Conservation (phyloP, 805 yeast species). For the Cyberlindnera nakhonratchasimensis region DNA sequence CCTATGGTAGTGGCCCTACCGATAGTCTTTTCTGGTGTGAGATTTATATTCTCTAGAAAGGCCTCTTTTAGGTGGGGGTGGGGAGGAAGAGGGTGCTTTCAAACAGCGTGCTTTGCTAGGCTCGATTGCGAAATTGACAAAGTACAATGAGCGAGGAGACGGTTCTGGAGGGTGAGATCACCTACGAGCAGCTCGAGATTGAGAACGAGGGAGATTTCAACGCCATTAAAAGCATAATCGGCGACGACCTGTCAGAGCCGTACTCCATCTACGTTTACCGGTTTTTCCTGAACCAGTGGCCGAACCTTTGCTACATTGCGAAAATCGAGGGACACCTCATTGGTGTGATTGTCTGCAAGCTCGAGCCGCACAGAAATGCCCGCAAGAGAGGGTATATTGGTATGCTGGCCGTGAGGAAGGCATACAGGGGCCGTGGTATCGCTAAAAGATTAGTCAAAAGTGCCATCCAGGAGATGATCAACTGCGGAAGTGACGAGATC, state of each 20-base stretch:
- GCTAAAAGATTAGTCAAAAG: constrained; percentile 67
- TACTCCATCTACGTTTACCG: constrained; percentile 91
- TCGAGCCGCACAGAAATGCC: constrained; percentile 69
- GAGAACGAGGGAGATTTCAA: constrained; percentile 41
- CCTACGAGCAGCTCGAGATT: constrained; percentile 24
- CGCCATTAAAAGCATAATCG: constrained; percentile 54
- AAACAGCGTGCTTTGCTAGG: too few relatives aligned
- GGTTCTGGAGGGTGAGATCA: constrained; percentile 8
- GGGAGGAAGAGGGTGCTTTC: too few relatives aligned
- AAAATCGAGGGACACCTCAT: constrained; percentile 44
- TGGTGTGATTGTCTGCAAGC: constrained; percentile 85
- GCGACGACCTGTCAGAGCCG: constrained; percentile 83
- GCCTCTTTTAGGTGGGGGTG: too few relatives aligned
- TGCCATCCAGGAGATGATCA: constrained; percentile 62
- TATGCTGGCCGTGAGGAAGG: constrained; percentile 82
- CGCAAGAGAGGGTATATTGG: constrained; percentile 90
- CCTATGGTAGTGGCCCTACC: too few relatives aligned
- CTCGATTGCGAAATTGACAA: too few relatives aligned
- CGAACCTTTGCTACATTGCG: constrained; percentile 72
- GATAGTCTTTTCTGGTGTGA: too few relatives aligned
- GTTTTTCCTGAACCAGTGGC: constrained; percentile 89
- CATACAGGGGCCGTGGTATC: constrained; percentile 73
- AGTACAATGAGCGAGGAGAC: background rate
- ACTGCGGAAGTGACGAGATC: constrained; percentile 77
- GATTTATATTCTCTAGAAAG: too few relatives aligned